A percentile compares a stretch with the other conserved stretches of the same genome.
Conservation (phyloP, 345 rosid genomes). For the Eucalyptus regnans region DNA sequence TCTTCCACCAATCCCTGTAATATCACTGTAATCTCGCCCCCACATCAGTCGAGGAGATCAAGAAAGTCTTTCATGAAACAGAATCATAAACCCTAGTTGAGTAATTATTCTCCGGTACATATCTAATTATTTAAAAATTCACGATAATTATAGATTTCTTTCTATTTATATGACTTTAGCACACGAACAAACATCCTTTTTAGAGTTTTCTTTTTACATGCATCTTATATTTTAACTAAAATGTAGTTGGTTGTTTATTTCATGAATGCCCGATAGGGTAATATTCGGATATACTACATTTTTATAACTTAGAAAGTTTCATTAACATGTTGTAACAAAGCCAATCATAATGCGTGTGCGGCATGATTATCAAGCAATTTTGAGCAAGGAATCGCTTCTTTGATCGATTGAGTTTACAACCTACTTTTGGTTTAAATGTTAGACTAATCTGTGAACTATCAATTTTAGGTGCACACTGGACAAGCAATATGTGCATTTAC, state of each 20-base stretch:
- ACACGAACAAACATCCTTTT: background rate
- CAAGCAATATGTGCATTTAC: background rate
- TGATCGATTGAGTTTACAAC: background rate
- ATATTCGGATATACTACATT: background rate
- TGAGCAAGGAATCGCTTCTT: background rate
- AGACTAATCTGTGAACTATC: background rate
- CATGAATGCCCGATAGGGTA: background rate
- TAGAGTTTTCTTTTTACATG: background rate
- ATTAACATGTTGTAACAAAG: background rate
- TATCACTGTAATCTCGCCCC: background rate
- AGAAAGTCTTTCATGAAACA: background rate
- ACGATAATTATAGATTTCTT: background rate
- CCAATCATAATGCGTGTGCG: background rate
- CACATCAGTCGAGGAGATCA: background rate
- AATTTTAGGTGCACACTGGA: background rate
- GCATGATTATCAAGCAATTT: background rate
- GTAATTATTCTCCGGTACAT: background rate
- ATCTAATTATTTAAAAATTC: background rate
- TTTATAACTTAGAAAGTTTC: background rate
- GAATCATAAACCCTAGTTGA: background rate
- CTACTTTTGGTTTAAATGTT: background rate
- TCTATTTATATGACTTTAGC: background rate
- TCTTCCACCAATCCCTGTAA: background rate
- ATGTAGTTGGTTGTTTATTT: background rate
- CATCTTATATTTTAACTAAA: background rate